A percentile compares a stretch with the other conserved stretches of the same genome.
Conservation (phyloP, 148 eudicot species). For the Fallopia convolvulus region DNA sequence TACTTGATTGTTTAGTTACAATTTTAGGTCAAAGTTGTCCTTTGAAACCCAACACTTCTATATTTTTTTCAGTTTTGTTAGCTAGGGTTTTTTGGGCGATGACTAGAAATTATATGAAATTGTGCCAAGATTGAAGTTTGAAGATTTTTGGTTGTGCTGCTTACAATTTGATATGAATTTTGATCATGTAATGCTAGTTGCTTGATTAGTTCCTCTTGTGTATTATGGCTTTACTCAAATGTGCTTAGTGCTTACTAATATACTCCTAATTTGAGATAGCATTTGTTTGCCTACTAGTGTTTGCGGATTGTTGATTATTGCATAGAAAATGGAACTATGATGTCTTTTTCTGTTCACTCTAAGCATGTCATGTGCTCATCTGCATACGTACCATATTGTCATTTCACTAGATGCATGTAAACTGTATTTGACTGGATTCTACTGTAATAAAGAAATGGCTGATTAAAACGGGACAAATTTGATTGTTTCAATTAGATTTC, state of each 20-base stretch:
- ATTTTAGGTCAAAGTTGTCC: no score
- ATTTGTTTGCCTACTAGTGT: not conserved
- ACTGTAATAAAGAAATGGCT: not conserved
- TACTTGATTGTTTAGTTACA: no score
- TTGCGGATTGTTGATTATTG: not conserved
- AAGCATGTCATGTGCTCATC: no score
- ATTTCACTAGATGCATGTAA: not conserved
- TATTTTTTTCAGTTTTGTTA: no score
- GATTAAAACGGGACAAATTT: not conserved
- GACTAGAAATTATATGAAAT: not conserved
- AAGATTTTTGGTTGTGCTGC: not conserved
- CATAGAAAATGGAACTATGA: not conserved
- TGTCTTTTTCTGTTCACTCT: not conserved
- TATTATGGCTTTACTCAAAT: not conserved
- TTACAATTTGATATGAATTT: not conserved
- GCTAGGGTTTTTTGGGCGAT: no score
- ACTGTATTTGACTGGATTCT: not conserved
- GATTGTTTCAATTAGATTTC: not conserved
- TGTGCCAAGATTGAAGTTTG: not conserved
- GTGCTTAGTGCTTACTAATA: not conserved
- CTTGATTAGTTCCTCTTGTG: not conserved
- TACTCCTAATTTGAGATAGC: not conserved
- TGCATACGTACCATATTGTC: not conserved
- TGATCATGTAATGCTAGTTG: not conserved
- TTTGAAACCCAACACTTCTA: no score